Evolutionary conservation across 192 early-diverging fungal genomes (phyloP).

Genomic region (Funneliformis geosporum): DNA sequence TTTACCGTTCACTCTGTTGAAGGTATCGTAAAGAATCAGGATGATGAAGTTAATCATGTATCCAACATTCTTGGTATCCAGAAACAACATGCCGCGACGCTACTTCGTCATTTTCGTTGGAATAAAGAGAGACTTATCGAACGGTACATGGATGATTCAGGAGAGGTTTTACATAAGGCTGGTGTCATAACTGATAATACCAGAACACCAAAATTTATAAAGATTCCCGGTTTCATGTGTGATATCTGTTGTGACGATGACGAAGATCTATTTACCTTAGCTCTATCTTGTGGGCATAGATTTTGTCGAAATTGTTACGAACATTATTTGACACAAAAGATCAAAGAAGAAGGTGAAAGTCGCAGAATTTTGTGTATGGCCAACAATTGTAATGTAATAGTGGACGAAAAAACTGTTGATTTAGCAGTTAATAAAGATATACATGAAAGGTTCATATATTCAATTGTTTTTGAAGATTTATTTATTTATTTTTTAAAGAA

Average conservation of each 20-base stretch:
- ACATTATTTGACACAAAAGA: constrained; percentile 84
- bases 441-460: constrained; percentile 56
- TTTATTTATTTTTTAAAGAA: not conserved
- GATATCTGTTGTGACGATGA: constrained; percentile 88
- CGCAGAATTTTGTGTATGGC: constrained; percentile 85
- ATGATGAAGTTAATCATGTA: constrained; percentile 70
- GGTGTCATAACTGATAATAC: constrained; percentile 69
- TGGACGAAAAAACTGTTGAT: constrained; percentile 82
- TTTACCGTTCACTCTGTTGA: constrained; percentile 62
- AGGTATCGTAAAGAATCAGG: constrained; percentile 66
- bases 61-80: constrained; percentile 68
- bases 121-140: constrained; percentile 87
- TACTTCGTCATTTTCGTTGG: constrained; percentile 80
- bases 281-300: constrained; percentile 83
- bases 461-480: constrained; percentile 2
- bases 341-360: constrained; percentile 85
- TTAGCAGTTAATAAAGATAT: constrained; percentile 59
- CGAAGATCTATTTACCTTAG: constrained; percentile 59
- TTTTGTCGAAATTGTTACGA: constrained; percentile 88
- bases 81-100: constrained; percentile 67
- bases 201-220: constrained; percentile 40
- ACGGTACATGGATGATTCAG: constrained; percentile 70
- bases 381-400: constrained; percentile 72
- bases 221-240: constrained; percentile 68
- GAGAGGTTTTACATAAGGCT: constrained; percentile 59